Evolutionary conservation across 2,329 filamentous ascomycete species (phyloP).

Genomic region (Ramularia collo-cygni): DNA sequence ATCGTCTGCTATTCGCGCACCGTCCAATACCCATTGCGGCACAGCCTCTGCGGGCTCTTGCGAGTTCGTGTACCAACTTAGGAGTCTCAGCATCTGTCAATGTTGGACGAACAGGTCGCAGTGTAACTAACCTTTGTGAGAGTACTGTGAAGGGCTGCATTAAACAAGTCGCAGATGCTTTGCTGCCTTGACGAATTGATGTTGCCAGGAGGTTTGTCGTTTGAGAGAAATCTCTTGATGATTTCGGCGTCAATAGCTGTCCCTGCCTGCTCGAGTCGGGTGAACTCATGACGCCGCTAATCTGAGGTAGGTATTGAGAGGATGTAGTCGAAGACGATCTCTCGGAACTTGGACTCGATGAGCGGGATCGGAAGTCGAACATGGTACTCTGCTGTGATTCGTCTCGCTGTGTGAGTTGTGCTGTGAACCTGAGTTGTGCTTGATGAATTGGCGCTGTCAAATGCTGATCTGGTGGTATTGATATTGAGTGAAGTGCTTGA

Average conservation of each 20-base stretch:
- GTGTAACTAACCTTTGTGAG: slow-evolving; percentile 16
- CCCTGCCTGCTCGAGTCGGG: not conserved
- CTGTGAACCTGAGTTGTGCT: too few species aligned
- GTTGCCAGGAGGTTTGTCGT: not conserved
- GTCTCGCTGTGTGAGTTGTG: too few species aligned
- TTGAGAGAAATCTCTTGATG: too few species aligned
- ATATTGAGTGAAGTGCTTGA: too few species aligned
- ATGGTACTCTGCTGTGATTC: too few species aligned
- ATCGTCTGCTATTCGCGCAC: slow-evolving; percentile 10
- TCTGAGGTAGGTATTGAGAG: too few species aligned
- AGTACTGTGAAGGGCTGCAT: slow-evolving; percentile 12
- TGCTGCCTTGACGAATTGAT: not conserved
- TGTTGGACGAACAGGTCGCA: not conserved
- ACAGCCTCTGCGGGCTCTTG: not conserved
- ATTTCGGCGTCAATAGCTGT: slow-evolving; percentile 5
- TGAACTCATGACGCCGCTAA: too few species aligned
- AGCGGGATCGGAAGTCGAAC: too few species aligned
- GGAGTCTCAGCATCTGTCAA: not conserved
- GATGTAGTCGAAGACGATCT: too few species aligned
- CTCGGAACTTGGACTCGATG: too few species aligned
- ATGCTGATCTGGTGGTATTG: too few species aligned
- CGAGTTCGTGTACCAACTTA: not conserved
- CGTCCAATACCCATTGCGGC: slow-evolving; percentile 10
- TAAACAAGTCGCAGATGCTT: slow-evolving; percentile 13
- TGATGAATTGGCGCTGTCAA: too few species aligned